Base-by-base conservation (phyloP, 345 rosid genomes). In the Eucalyptus rudis region DNA sequence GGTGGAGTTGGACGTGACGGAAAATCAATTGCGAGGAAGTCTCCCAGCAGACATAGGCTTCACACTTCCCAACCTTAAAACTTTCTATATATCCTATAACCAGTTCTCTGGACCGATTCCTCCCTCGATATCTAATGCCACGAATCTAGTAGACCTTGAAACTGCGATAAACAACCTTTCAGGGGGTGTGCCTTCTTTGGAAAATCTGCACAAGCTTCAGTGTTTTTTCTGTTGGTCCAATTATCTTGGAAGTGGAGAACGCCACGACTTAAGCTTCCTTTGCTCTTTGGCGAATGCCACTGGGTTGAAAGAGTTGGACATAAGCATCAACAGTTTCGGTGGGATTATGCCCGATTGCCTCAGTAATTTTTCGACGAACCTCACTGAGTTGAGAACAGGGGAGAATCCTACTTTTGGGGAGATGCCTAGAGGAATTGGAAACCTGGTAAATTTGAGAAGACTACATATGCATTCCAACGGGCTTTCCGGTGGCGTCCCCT, bases 31-130 rank as follows among this genome's bases (percentile, higher is more conserved):
- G 59, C 59, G 0, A 8, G 59, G 27, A 54, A 54, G 0, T 51
- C 56, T 51, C 56, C 56, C 56, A 51, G 9, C 0, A 51, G 56
- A 51, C 56, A 7, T 51, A 51, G 56, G 56, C 56, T 51, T 51
- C 56, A 7, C 22, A 17, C 56, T 51, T 51, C 56, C 56, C 22
- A 51, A 51, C 56, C 56, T 51, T 0, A 0, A 51, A 0, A 0
- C 0, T 51, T 7, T 51, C 0, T 0, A 0, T 0, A 51, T 52
- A 7, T 1, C 22, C 9, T 0, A 0, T 0, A 52, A 52, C 56
- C 56, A 17, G 22, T 52, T 52, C 56, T 0, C 56, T 0, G 56
- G 56, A 52, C 56, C 2, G 0, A 17, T 52, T 52, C 56, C 56
- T 52, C 56, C 56, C 56, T 52, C 4, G 9, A 52, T 52, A 52